Evolutionary conservation across 768 basidiomycete species (phyloP).

Genomic region (Coprinopsis cinerea): DNA sequence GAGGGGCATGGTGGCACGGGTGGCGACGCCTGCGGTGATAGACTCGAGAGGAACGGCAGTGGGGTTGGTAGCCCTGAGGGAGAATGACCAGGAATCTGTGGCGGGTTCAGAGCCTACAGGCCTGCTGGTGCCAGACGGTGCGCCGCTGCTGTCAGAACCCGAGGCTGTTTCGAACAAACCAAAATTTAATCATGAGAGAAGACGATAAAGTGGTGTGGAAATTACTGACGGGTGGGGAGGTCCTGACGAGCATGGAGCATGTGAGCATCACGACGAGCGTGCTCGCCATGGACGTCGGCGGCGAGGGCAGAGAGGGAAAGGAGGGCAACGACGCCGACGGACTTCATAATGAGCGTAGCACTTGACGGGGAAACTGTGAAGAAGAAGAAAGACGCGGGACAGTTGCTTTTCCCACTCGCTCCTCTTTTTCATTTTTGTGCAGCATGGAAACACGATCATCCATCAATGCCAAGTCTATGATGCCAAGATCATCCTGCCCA

Average conservation of each 20-base stretch:
- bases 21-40: conserved; percentile 37
- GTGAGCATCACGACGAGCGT: conserved; percentile 10
- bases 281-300: conserved; percentile 30
- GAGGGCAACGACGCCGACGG: conserved; percentile 21
- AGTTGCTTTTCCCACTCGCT: background rate
- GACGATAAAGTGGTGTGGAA: too few species aligned
- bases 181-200: too few species aligned
- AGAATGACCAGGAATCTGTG: conserved; percentile 33
- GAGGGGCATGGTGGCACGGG: conserved; percentile 37
- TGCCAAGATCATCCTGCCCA: background rate
- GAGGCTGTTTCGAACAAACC: too few species aligned
- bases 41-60: conserved; percentile 50
- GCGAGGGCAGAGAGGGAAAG: conserved; percentile 34
- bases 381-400: background rate
- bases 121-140: background rate
- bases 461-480: conserved; percentile 5
- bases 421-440: background rate
- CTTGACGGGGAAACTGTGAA: background rate
- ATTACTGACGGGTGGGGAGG: conserved; percentile 4
- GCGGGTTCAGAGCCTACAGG: conserved; percentile 5
- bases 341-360: conserved; percentile 31
- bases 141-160: background rate
- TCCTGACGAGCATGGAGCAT: conserved; percentile 5
- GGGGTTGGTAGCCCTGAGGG: conserved; percentile 46
- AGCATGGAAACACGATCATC: background rate